phyloP scores from a whole-genome alignment of 2,329 filamentous ascomycete species.

The Myrmaecium sp. region DNA sequence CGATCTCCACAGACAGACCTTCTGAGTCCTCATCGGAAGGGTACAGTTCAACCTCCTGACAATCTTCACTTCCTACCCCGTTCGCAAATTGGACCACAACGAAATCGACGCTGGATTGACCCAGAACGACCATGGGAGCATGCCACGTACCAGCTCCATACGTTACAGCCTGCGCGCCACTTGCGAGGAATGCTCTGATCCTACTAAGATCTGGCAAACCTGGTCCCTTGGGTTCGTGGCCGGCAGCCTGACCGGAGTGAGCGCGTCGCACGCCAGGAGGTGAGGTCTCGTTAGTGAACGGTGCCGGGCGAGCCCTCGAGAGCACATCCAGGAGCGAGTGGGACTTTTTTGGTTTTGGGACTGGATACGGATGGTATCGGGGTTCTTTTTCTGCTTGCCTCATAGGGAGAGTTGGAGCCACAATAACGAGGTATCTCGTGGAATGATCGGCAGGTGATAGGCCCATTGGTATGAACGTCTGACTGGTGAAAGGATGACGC shows the following conservation, averaged over 20 bases:
- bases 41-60: slow-evolving; percentile 52
- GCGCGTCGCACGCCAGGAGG: slow-evolving; percentile 16
- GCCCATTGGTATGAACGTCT: slow-evolving; percentile 75
- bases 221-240: slow-evolving; percentile 24
- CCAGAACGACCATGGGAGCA: slow-evolving; percentile 85
- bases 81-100: slow-evolving; percentile 82
- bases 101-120: slow-evolving; percentile 57
- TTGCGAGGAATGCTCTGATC: slow-evolving; percentile 63
- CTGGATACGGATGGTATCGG: slow-evolving; percentile 23
- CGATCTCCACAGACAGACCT: too few species aligned
- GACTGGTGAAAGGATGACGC: slow-evolving; percentile 82
- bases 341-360: slow-evolving; percentile 12
- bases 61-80: slow-evolving; percentile 68
- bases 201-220: slow-evolving; percentile 56
- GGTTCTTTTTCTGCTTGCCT: slow-evolving; percentile 15
- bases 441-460: slow-evolving; percentile 28
- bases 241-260: slow-evolving; percentile 6
- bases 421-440: slow-evolving; percentile 63
- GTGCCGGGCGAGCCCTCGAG: slow-evolving; percentile 22
- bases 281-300: slow-evolving; percentile 34
- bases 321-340: slow-evolving; percentile 22
- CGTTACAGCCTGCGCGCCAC: slow-evolving; percentile 67
- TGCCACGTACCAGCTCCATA: slow-evolving; percentile 91
- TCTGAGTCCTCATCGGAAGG: slow-evolving; percentile 8
- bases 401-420: slow-evolving; percentile 55